Percentiles rank a stretch among this genome's conserved stretches.
phyloP scores from a whole-genome alignment of 306 rosid genomes.

The Acmispon strigosus region DNA sequence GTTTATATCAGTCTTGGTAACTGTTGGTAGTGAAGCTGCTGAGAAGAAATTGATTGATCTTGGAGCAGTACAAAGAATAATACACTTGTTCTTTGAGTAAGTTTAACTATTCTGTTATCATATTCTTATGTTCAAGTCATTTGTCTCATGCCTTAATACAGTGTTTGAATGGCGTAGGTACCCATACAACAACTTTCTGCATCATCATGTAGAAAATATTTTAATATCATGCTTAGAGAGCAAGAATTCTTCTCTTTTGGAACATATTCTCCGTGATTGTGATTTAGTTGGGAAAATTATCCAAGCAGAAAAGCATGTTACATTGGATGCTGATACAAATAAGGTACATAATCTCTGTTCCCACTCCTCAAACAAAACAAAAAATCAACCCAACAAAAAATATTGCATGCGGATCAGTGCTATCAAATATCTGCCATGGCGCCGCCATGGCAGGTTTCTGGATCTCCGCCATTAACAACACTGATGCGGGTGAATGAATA shows the following conservation, averaged over 20 bases:
- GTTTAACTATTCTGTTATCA: constrained; percentile 26
- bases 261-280: constrained; percentile 72
- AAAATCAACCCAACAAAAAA: too few species aligned
- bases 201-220: constrained; percentile 85
- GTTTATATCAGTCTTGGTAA: constrained; percentile 76
- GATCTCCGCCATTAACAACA: too few species aligned
- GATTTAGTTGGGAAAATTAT: constrained; percentile 73
- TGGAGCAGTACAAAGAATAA: constrained; percentile 78
- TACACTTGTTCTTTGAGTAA: constrained; percentile 86
- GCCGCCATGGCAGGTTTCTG: too few species aligned
- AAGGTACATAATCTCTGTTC: constrained; percentile 41
- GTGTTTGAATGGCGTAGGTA: constrained; percentile 52
- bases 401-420: too few species aligned
- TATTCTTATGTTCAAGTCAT: constrained; percentile 8
- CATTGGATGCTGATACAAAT: constrained; percentile 47
- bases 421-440: too few species aligned
- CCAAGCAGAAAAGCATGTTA: constrained; percentile 61
- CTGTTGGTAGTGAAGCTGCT: constrained; percentile 85
- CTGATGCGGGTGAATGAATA: too few species aligned
- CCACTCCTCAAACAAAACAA: background rate
- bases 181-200: constrained; percentile 93
- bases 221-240: constrained; percentile 81
- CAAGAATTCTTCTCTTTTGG: constrained; percentile 67
- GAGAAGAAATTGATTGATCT: constrained; percentile 77
- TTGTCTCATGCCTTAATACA: constrained; percentile 22